Evolutionary conservation across 208 protist species (phyloP).

Genomic region (Vickermania ingenoplastis): DNA sequence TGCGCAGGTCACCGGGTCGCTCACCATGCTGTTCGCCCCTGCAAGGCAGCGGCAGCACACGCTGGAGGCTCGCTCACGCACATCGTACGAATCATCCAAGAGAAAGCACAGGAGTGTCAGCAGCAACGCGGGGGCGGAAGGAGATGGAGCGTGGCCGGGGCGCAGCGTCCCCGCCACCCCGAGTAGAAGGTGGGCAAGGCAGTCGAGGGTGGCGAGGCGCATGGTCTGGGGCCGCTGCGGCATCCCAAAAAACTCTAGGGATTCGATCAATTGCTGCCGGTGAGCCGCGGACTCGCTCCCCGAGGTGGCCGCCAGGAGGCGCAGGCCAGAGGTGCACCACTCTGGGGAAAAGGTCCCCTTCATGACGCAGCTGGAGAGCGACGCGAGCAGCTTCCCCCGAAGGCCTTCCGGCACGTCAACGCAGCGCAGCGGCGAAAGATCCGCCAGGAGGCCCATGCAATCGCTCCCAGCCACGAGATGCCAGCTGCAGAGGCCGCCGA

Average conservation of each 20-base stretch:
- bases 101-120: slow-evolving; percentile 55
- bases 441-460: background rate
- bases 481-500: background rate
- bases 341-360: background rate
- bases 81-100: slow-evolving; percentile 57
- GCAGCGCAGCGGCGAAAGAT: background rate
- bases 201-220: background rate
- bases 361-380: background rate
- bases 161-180: background rate
- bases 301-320: background rate
- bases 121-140: slow-evolving; percentile 13
- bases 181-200: background rate
- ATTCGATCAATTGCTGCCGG: background rate
- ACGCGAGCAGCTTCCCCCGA: background rate
- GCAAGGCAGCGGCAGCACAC: slow-evolving; percentile 9
- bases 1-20: slow-evolving; percentile 54
- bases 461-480: background rate
- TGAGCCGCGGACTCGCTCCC: background rate
- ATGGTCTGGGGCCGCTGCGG: background rate
- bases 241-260: background rate
- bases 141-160: background rate
- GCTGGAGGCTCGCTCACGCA: slow-evolving; percentile 40
- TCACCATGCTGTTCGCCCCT: background rate
- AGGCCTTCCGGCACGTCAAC: background rate
- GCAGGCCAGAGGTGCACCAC: background rate